Evolutionary conservation across 2,329 filamentous ascomycete genomes (phyloP), one percentile per base, ranked within the genome.

Genomic region (Trichoderma sp.): DNA sequence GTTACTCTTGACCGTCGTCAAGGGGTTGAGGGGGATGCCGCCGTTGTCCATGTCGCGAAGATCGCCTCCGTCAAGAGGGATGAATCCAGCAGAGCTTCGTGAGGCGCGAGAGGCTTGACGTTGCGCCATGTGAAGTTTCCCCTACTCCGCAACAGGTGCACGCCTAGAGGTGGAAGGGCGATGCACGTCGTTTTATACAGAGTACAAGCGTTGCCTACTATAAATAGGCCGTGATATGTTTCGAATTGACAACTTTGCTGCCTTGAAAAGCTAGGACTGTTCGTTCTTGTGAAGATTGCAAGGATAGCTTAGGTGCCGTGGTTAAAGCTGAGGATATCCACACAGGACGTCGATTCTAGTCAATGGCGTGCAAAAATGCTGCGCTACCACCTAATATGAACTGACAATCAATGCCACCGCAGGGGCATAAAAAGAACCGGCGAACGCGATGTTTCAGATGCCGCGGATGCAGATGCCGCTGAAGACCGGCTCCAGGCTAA

Each of bases 1-100:
- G 78, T 86, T 87, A 82, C 89, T 91, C 80, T 85, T 86, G 78
- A 93, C 88, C 63, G 85, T 84, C 16, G 86, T 86, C 75, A 92
- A 87, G 24, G 89, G 89, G 53, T 69, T 16, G 16, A 76, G 71
- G 14, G 64, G 71, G 59, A 76, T 76, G 64, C 92, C 78, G 38
- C 84, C 80, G 65, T 92, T 78, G n/a, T 74, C 62, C 83, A 84
- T 84, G 41, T 83, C 83, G 81, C 78, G 77, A 75, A 78, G 78
- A 35, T 79, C 79, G 76, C 81, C 80, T 77, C 83, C 83, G 62
- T 50, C 56, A 38, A 89, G 82, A 65, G 84, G 86, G 66, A 87
- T 80, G 77, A 89, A 89, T 76, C 87, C 87, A 64, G 82, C 86
- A n/a, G 79, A 80, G 75, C 71, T 73, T 38, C 78, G 79, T 60